Conservation (phyloP, 169 alveolate genomes). For the Plasmodium coatneyi region DNA sequence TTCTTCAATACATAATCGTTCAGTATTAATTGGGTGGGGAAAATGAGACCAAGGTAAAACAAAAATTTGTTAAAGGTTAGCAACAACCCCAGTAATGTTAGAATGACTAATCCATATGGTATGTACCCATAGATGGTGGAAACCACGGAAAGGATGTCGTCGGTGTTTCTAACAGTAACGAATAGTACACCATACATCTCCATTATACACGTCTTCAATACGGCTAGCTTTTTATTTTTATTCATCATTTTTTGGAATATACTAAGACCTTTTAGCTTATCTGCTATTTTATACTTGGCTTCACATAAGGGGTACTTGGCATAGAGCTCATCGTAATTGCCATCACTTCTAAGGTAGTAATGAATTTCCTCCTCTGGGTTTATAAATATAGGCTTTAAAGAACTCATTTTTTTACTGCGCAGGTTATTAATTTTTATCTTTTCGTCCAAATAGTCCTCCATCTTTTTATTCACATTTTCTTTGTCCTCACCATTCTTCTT, state of each 20-base stretch:
- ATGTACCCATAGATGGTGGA: slow-evolving; percentile 46
- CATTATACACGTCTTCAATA: slow-evolving; percentile 8
- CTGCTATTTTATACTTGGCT: slow-evolving; percentile 41
- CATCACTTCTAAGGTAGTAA: slow-evolving; percentile 15
- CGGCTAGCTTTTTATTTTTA: not conserved
- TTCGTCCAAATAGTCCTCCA: slow-evolving; percentile 4
- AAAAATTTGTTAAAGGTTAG: slow-evolving; percentile 13
- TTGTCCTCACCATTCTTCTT: not conserved
- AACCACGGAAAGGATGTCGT: slow-evolving; percentile 15
- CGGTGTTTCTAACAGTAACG: slow-evolving; percentile 30
- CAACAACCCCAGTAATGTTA: not conserved
- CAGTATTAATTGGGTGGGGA: slow-evolving; percentile 5
- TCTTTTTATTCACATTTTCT: not conserved
- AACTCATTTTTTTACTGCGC: slow-evolving; percentile 20
- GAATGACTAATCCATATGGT: not conserved
- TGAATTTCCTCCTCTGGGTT: not conserved
- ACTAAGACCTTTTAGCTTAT: slow-evolving; percentile 14
- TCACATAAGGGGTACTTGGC: slow-evolving; percentile 57
- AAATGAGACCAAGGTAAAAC: not conserved
- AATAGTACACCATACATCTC: slow-evolving; percentile 26
- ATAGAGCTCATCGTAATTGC: slow-evolving; percentile 22
- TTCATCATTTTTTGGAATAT: not conserved
- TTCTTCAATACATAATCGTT: slow-evolving; percentile 75
- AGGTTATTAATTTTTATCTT: slow-evolving; percentile 4
- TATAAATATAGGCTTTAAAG: slow-evolving; percentile 25